phyloP scores from a whole-genome alignment of 2,329 filamentous ascomycete genomes.

The Calonectria pseudoreteaudii region DNA sequence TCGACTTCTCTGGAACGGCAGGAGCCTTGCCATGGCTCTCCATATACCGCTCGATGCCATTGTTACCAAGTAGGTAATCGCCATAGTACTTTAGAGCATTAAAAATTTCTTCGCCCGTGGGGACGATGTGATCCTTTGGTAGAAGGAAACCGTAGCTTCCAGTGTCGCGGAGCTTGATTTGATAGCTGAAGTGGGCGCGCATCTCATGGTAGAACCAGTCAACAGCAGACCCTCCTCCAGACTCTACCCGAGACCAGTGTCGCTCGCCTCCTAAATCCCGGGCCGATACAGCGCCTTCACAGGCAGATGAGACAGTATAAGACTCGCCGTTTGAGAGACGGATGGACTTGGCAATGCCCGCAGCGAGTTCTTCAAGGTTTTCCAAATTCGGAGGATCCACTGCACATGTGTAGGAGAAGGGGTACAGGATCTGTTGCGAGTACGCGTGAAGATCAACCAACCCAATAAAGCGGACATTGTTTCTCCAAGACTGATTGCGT shows the following conservation, averaged over 20 bases:
- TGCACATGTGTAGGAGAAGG: conserved; percentile 87
- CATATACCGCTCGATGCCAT: conserved; percentile 67
- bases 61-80: conserved; percentile 79
- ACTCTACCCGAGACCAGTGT: conserved; percentile 68
- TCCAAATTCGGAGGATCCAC: conserved; percentile 86
- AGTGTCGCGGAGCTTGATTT: conserved; percentile 93
- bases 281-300: conserved; percentile 76
- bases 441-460: conserved; percentile 95
- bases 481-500: conserved; percentile 75
- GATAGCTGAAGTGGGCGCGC: conserved; percentile 85
- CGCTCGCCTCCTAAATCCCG: conserved; percentile 37
- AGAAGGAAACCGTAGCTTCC: conserved; percentile 95
- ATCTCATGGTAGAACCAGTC: conserved; percentile 97
- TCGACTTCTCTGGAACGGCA: conserved; percentile 18
- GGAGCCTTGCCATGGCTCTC: conserved; percentile 35
- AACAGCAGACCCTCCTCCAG: conserved; percentile 84
- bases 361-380: conserved; percentile 89
- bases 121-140: conserved; percentile 86
- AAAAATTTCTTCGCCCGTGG: conserved; percentile 88
- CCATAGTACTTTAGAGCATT: conserved; percentile 87
- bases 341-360: conserved; percentile 90
- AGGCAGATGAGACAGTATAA: conserved; percentile 86
- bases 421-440: conserved; percentile 93
- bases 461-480: conserved; percentile 82
- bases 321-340: conserved; percentile 80